Conservation (phyloP, 768 basidiomycete species). For the Lentinula boryana region DNA sequence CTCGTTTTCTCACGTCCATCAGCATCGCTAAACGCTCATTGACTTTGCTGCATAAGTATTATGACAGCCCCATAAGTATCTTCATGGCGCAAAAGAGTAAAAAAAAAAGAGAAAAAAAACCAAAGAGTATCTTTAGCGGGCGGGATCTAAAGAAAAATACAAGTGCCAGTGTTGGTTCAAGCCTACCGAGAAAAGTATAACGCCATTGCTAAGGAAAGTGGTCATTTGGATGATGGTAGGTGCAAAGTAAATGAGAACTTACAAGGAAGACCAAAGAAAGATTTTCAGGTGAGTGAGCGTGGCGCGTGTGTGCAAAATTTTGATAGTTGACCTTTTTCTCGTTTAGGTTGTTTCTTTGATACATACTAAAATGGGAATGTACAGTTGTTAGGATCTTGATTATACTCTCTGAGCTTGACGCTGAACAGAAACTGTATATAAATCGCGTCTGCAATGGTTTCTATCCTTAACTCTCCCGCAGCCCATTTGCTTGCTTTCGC, state of each 20-base stretch:
- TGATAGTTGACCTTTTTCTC: background rate
- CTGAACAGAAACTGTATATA: background rate
- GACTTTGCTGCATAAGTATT: background rate
- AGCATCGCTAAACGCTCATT: background rate
- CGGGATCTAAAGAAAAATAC: background rate
- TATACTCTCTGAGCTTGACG: background rate
- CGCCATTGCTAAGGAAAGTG: background rate
- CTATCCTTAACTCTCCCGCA: background rate
- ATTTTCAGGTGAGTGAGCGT: background rate
- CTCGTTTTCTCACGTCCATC: background rate
- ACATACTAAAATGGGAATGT: background rate
- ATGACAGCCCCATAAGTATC: too few species aligned
- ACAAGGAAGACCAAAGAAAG: conserved; percentile 5
- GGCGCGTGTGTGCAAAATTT: background rate
- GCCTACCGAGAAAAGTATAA: background rate
- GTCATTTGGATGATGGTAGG: background rate
- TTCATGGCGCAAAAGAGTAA: too few species aligned
- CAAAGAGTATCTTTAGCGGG: background rate
- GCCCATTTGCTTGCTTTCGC: background rate
- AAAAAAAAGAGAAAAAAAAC: background rate
- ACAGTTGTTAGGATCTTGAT: background rate
- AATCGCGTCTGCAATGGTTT: background rate
- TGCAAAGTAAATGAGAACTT: background rate
- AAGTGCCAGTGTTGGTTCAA: background rate
- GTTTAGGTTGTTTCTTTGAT: conserved; percentile 1